Evolutionary conservation across 805 yeast genomes (phyloP), one percentile per base, ranked within the genome.

Genomic region (Saccharomyces eubayanus): DNA sequence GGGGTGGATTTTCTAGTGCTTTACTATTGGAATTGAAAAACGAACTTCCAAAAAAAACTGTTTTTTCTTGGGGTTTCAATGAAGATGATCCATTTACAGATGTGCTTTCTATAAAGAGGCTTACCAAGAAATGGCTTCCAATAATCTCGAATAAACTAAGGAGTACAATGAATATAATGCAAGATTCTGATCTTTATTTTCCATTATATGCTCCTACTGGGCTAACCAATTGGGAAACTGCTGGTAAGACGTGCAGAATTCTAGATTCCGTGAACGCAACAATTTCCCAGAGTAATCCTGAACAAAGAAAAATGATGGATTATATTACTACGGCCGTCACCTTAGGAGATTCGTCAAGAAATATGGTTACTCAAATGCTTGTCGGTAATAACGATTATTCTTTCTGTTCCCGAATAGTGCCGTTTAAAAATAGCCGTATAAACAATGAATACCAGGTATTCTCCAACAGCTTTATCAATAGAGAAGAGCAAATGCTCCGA

Each of bases 1-100:
- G 98, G 98, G 85, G 89, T 49, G 96, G 96, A 0, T 82, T 87
- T 60, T 68, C 87, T 4, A 66, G 71, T 45, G 74, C 75, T 48
- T 59, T 83, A 57, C 54, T 90, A 27, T 61, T 70, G n/a, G 77
- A 75, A 6, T 50, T 90, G 20, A 74, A 80, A 53, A 97, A 91
- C 64, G 95, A 88, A 61, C 72, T 84, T 14, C 77, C 84, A 1
- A 82, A 81, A 61, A 63, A 68, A 1, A 61, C 74, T 2, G 56
- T 77, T 0, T 72, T 77, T 45, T 72, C 78, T 1, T 82, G 84
- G 82, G 80, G 77, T 0, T 59, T 75, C 24, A 70, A 66, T 52
- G 62, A 67, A 48, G 62, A 64, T 11, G 68, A 66, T 50, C 57
- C 59, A 9, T 51, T 61, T 31, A 61, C 59, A 11, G 50, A 31